A percentile compares a stretch with the other conserved stretches of the same genome.
These are phyloP conservation scores for Taphrina wiesneri DNA, from an alignment of 1,139 yeast genomes.

Conservation along the genomic window DNA sequence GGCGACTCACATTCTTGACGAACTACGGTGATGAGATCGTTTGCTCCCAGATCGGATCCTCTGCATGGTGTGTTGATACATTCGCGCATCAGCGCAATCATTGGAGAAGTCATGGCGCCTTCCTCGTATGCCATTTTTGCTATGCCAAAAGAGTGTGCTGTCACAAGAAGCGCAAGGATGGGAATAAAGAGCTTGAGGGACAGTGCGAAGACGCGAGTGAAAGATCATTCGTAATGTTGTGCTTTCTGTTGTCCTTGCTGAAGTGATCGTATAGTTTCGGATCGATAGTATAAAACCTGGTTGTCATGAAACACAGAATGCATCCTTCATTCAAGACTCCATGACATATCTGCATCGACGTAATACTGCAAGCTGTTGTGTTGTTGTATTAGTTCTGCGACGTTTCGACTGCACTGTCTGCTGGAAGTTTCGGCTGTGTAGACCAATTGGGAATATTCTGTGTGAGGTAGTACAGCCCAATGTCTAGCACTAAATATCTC, in stretches of 20 bases:
- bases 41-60: slow-evolving; percentile 12
- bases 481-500: slow-evolving; percentile 8
- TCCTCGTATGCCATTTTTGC: background rate
- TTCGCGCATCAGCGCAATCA: slow-evolving; percentile 10
- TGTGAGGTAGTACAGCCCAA: background rate
- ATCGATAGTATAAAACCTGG: background rate
- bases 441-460: background rate
- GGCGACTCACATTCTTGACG: slow-evolving; percentile 4
- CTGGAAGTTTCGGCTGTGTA: background rate
- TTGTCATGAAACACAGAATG: slow-evolving; percentile 5
- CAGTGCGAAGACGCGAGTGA: background rate
- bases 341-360: too few relatives aligned
- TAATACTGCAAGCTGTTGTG: too few relatives aligned
- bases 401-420: too few relatives aligned
- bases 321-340: too few relatives aligned
- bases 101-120: background rate
- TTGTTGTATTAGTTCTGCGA: too few relatives aligned
- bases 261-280: background rate
- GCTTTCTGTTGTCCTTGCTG: background rate
- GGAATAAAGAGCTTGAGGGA: background rate
- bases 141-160: background rate
- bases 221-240: background rate
- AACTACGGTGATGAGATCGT: slow-evolving; percentile 8
- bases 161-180: background rate
- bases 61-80: slow-evolving; percentile 19